These are phyloP conservation scores for Diaporthe amygdali DNA, from an alignment of 2,329 filamentous ascomycete genomes.

Conservation along the genomic window DNA sequence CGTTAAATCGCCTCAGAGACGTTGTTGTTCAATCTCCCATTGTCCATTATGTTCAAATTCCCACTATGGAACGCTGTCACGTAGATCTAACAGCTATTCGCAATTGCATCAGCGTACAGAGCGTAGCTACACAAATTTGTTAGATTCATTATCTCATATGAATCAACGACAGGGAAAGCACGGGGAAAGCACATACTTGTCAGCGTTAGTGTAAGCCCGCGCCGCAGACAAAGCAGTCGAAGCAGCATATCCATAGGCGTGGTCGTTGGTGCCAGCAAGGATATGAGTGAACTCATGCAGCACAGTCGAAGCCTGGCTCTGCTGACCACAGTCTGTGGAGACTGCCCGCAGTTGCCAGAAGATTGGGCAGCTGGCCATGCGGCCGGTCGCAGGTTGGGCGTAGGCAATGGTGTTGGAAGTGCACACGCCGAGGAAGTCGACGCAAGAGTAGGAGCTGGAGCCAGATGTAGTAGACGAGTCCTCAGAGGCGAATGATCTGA, in stretches of 20 bases:
- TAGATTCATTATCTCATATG: not conserved
- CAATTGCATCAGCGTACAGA: constrained; percentile 10
- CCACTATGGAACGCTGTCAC: no score
- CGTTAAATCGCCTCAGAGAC: not conserved
- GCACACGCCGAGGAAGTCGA: constrained; percentile 12
- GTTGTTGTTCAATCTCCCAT: not conserved
- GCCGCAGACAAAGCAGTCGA: constrained; percentile 5
- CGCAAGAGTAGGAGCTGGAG: constrained; percentile 11
- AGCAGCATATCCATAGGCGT: constrained; percentile 4
- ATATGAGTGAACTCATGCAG: constrained; percentile 16
- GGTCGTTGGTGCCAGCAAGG: not conserved
- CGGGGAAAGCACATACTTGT: not conserved
- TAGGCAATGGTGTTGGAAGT: constrained; percentile 7
- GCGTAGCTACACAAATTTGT: not conserved
- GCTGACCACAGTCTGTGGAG: not conserved
- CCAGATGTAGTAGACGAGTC: not conserved
- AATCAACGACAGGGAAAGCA: rapidly evolving
- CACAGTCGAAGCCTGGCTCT: constrained; percentile 15
- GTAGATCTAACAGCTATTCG: not conserved
- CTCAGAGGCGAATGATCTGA: constrained; percentile 2
- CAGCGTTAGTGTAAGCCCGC: not conserved
- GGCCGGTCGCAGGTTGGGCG: constrained; percentile 7
- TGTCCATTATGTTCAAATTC: not conserved
- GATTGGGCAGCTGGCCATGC: constrained; percentile 10
- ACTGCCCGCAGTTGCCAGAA: not conserved